phyloP scores from a whole-genome alignment of 2,329 filamentous ascomycete genomes.

The Ceratocystis harringtonii region DNA sequence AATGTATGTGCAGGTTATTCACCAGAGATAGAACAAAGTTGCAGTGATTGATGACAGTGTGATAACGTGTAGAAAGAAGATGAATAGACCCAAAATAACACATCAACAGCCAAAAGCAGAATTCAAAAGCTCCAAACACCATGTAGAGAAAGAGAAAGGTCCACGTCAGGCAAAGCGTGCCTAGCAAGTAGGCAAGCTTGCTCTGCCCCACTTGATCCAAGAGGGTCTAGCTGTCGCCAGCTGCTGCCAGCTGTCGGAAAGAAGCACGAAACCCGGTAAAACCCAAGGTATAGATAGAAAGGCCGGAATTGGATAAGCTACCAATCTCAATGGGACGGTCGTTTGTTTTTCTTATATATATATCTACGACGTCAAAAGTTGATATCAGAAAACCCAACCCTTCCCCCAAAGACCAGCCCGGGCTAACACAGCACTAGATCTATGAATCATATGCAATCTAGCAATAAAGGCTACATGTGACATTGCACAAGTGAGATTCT shows the following conservation, averaged over 20 bases:
- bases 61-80: neutral
- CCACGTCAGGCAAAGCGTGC: conserved; percentile 33
- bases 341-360: too few species aligned
- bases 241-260: neutral
- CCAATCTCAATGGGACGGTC: too few species aligned
- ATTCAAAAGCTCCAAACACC: conserved; percentile 1
- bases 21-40: neutral
- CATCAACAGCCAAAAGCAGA: neutral
- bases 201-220: conserved; percentile 6
- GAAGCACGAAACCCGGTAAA: neutral
- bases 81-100: neutral
- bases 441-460: neutral
- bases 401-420: too few species aligned
- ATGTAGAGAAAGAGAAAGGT: conserved; percentile 17
- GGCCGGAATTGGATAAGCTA: neutral
- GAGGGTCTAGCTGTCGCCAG: neutral
- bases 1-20: neutral
- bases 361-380: too few species aligned
- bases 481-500: neutral
- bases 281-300: neutral
- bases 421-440: neutral
- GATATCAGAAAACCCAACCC: too few species aligned
- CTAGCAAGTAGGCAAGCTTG: conserved; percentile 19
- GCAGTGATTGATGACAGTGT: neutral
- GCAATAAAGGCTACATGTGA: neutral